Conservation (phyloP, 768 basidiomycete genomes). For the Scleroderma bovista region DNA sequence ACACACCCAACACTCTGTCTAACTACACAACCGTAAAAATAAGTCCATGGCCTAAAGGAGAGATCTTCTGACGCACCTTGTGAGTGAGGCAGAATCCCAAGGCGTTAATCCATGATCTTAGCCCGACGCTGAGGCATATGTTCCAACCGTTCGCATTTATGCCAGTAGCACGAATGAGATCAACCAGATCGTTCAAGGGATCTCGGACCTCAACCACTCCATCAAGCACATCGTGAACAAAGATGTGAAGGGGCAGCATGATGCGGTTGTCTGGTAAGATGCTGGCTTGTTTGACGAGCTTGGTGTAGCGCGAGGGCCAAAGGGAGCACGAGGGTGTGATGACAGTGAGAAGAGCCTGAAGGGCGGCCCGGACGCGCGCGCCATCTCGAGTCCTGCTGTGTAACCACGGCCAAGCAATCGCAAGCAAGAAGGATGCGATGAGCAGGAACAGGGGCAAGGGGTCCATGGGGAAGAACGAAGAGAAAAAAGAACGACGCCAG, state of each 20-base stretch:
- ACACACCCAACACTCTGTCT: conserved; percentile 16
- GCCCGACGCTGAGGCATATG: conserved; percentile 29
- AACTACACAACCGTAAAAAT: conserved; percentile 2
- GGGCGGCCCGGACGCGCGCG: conserved; percentile 13
- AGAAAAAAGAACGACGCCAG: conserved; percentile 30
- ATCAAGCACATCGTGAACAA: conserved; percentile 32
- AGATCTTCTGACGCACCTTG: conserved; percentile 17
- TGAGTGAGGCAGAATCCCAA: conserved; percentile 30
- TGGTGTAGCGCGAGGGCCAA: conserved; percentile 37
- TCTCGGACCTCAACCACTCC: conserved; percentile 44
- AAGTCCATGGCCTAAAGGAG: conserved; percentile 1
- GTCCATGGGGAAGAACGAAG: conserved; percentile 3
- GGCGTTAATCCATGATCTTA: conserved; percentile 29
- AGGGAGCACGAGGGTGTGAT: conserved; percentile 41
- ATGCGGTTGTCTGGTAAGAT: conserved; percentile 17
- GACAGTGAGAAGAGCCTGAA: conserved; percentile 36
- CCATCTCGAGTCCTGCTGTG: conserved; percentile 5
- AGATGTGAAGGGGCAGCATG: conserved; percentile 27
- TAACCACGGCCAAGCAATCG: conserved; percentile 6
- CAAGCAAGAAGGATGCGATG: neutral
- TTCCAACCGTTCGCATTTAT: conserved; percentile 34
- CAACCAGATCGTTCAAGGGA: conserved; percentile 29
- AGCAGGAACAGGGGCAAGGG: too few relatives aligned
- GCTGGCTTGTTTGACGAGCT: conserved; percentile 20
- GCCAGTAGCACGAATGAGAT: conserved; percentile 30